Evolutionary conservation across 306 rosid species (phyloP).

Genomic region (Cotoneaster glaucophyllus): DNA sequence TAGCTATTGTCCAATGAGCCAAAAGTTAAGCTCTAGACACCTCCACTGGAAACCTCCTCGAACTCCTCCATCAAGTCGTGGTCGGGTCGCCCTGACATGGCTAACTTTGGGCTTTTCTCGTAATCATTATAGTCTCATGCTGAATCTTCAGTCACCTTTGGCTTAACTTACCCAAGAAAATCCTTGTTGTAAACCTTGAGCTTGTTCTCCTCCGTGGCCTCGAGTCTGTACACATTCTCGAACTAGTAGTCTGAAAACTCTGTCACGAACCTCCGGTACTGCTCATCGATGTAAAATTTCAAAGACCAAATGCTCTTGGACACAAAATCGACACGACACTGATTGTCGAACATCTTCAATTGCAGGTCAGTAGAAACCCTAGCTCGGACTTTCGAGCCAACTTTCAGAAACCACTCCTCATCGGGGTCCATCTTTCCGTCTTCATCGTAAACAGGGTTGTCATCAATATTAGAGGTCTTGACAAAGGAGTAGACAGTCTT

Average conservation of each 20-base stretch:
- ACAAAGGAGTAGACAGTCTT: conserved; percentile 48
- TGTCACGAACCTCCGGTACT: conserved; percentile 56
- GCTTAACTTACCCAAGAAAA: conserved; percentile 84
- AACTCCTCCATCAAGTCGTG: conserved; percentile 71
- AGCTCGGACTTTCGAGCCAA: conserved; percentile 59
- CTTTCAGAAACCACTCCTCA: conserved; percentile 49
- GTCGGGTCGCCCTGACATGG: conserved; percentile 25
- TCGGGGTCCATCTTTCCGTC: conserved; percentile 9
- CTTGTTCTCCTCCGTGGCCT: conserved; percentile 72
- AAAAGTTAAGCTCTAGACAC: conserved; percentile 66
- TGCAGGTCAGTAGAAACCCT: conserved; percentile 77
- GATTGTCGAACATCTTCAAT: conserved; percentile 84
- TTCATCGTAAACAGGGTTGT: conserved; percentile 21
- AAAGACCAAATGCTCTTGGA: conserved; percentile 78
- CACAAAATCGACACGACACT: conserved; percentile 80
- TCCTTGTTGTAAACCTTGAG: conserved; percentile 78
- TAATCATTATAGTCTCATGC: conserved; percentile 70
- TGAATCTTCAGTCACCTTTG: conserved; percentile 78
- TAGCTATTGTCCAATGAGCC: conserved; percentile 87
- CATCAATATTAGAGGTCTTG: conserved; percentile 30
- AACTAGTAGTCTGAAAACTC: conserved; percentile 70
- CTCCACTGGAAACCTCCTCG: conserved; percentile 80
- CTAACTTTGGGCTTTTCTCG: conserved; percentile 25
- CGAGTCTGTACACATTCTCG: conserved; percentile 59
- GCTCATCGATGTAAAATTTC: conserved; percentile 59